A percentile compares a stretch with the other conserved stretches of the same genome.
phyloP scores from a whole-genome alignment of 805 yeast species.

The Torulaspora gathmanii region DNA sequence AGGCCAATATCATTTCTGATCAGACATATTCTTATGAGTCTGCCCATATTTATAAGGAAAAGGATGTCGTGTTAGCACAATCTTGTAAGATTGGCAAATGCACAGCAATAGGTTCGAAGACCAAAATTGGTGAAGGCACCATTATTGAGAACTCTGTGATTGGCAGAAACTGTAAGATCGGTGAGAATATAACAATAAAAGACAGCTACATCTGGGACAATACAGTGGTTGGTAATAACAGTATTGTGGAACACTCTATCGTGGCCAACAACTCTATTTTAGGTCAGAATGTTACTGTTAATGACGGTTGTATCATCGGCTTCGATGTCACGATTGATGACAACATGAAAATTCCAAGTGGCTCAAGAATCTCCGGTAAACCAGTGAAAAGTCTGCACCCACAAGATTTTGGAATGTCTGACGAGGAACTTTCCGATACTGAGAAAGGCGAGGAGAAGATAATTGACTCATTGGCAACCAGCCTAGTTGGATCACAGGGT shows the following conservation, averaged over 20 bases:
- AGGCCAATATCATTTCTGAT: slow-evolving; percentile 64
- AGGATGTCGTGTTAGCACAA: slow-evolving; percentile 84
- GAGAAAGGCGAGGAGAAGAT: slow-evolving; percentile 18
- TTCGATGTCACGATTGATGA: slow-evolving; percentile 64
- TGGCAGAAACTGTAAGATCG: slow-evolving; percentile 83
- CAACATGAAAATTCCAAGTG: slow-evolving; percentile 44
- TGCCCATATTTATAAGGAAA: slow-evolving; percentile 85
- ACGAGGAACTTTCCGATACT: slow-evolving; percentile 26
- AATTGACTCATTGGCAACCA: slow-evolving; percentile 18
- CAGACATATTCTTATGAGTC: slow-evolving; percentile 76
- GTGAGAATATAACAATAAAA: slow-evolving; percentile 62
- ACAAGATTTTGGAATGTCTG: slow-evolving; percentile 32
- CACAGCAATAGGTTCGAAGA: slow-evolving; percentile 75
- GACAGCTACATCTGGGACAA: slow-evolving; percentile 88
- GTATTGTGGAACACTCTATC: slow-evolving; percentile 55
- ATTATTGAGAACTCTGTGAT: slow-evolving; percentile 63
- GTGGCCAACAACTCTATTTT: slow-evolving; percentile 63
- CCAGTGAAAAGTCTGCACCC: slow-evolving; percentile 38
- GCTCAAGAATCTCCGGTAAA: slow-evolving; percentile 49
- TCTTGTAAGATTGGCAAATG: slow-evolving; percentile 79
- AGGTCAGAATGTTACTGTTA: slow-evolving; percentile 47
- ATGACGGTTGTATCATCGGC: slow-evolving; percentile 76
- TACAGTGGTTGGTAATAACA: slow-evolving; percentile 63
- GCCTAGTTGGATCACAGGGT: slow-evolving; percentile 38
- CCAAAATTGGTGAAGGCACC: slow-evolving; percentile 74